A percentile compares a stretch with the other conserved stretches of the same genome.
These are phyloP conservation scores for Penicillium sp. DNA, from an alignment of 2,329 filamentous ascomycete species.

Conservation along the genomic window DNA sequence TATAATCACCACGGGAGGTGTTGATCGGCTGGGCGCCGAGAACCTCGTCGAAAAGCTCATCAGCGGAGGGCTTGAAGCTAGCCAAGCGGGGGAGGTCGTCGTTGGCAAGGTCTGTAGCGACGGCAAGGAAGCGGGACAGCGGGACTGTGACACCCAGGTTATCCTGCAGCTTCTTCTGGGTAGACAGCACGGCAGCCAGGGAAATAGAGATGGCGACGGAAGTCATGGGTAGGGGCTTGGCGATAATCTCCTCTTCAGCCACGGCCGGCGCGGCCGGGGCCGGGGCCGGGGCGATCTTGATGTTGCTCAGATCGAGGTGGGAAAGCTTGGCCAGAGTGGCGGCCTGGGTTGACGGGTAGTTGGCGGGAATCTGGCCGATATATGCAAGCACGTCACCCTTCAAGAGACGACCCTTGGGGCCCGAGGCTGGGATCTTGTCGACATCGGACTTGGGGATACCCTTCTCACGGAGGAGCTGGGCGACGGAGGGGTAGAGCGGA, in stretches of 20 bases:
- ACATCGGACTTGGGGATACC: constrained; percentile 73
- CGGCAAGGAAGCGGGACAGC: constrained; percentile 80
- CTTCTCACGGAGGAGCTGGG: constrained; percentile 75
- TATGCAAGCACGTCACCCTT: constrained; percentile 96
- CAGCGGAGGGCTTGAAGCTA: constrained; percentile 64
- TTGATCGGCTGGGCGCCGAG: constrained; percentile 58
- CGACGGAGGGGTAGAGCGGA: constrained; percentile 71
- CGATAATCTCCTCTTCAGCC: constrained; percentile 34
- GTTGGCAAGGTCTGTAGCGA: constrained; percentile 84
- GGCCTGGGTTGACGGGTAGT: constrained; percentile 70
- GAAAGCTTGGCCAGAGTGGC: constrained; percentile 70
- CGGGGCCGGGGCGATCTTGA: constrained; percentile 68
- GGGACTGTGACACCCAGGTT: constrained; percentile 78
- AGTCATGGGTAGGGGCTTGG: constrained; percentile 32
- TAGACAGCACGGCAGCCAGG: constrained; percentile 72
- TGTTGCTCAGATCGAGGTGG: constrained; percentile 92
- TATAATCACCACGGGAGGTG: constrained; percentile 62
- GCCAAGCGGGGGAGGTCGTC: constrained; percentile 73
- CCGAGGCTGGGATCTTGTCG: constrained; percentile 79
- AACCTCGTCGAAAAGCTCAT: constrained; percentile 87
- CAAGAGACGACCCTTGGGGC: constrained; percentile 81
- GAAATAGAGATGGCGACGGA: constrained; percentile 72
- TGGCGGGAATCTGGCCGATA: constrained; percentile 71
- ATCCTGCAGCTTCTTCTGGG: constrained; percentile 76
- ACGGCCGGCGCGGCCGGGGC: constrained; percentile 36